Evolutionary conservation across 148 eudicot species (phyloP), one percentile per base, ranked within the genome.

Genomic region (Limonium bicolor): DNA sequence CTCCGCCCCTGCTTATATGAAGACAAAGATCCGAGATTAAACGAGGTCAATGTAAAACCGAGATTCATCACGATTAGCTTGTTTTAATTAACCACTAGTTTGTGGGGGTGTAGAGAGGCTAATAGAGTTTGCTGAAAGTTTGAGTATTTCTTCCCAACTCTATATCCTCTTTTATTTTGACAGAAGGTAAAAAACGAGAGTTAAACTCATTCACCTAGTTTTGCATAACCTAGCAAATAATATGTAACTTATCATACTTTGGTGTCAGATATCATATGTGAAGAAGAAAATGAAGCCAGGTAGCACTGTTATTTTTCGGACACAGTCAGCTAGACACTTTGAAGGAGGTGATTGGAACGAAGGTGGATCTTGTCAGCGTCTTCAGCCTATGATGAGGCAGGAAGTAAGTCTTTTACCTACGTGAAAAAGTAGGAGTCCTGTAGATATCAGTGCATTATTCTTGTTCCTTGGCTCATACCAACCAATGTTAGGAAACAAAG

Each of bases 301-400:
- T 36, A 58, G 80, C 41, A 61, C 61, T 24, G 50, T 65, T 55
- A 60, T 80, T 42, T 72, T 90, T 27, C 93, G 95, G 17, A 84
- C 82, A 15, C 87, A 90, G 73, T 90, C 95, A 26, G 95, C 97
- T 13, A 62, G 97, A 48, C 95, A 90, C 60, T 90, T 90, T 71
- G 95, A 90, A 76, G 97, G 97, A 42, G 95, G 97, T 45, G 87
- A 90, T 28, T 84, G 97, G 95, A 49, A 90, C 62, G 73, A 84
- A 58, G 95, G 95, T 55, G 97, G 97, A 55, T 70, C 95, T 38
- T 90, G 95, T 56, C 72, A 59, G 31, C 84, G 87, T 35, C 21
- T 49, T 31, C 68, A 73, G 53, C 97, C 97, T 62, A 50, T 84
- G 46, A 50, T 55, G 29, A 52, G 68, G 2, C 47, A 55, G 27